phyloP scores from a whole-genome alignment of 768 basidiomycete species.

The Termitomyces titanicus region DNA sequence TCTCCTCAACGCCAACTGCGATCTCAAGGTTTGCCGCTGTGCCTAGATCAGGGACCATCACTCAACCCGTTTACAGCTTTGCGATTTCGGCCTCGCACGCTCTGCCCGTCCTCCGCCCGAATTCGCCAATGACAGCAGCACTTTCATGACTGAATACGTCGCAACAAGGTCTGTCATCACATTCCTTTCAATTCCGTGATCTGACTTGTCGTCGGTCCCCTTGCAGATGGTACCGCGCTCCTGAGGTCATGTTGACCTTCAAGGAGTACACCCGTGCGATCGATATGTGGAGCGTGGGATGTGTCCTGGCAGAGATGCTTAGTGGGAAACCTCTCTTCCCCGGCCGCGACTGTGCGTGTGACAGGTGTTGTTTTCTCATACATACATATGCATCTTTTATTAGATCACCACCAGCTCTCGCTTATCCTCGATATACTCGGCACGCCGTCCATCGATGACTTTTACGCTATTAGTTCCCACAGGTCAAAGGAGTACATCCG shows the following conservation, averaged over 20 bases:
- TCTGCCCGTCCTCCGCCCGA: conserved; percentile 73
- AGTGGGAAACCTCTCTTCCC: conserved; percentile 92
- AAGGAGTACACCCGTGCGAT: conserved; percentile 91
- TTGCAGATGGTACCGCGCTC: conserved; percentile 90
- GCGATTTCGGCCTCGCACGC: conserved; percentile 86
- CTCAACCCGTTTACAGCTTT: conserved; percentile 42
- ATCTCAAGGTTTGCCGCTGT: conserved; percentile 68
- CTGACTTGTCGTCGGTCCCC: neutral
- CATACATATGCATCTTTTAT: neutral
- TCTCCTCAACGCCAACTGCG: conserved; percentile 93
- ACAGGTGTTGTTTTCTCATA: neutral
- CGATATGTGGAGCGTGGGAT: conserved; percentile 86
- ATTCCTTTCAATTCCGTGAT: neutral
- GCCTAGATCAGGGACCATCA: neutral
- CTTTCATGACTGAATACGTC: conserved; percentile 92
- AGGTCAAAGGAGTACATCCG: conserved; percentile 84
- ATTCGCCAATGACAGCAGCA: conserved; percentile 70
- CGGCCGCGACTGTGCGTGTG: conserved; percentile 79
- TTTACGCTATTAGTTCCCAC: conserved; percentile 84
- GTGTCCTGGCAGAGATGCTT: conserved; percentile 88
- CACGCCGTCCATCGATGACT: conserved; percentile 87
- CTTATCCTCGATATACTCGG: conserved; percentile 95
- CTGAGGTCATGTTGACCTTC: conserved; percentile 98
- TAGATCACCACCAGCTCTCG: conserved; percentile 91
- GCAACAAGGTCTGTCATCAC: conserved; percentile 65